Conservation (phyloP, 2,329 filamentous ascomycete species). For the Colletotrichum spaethianum region DNA sequence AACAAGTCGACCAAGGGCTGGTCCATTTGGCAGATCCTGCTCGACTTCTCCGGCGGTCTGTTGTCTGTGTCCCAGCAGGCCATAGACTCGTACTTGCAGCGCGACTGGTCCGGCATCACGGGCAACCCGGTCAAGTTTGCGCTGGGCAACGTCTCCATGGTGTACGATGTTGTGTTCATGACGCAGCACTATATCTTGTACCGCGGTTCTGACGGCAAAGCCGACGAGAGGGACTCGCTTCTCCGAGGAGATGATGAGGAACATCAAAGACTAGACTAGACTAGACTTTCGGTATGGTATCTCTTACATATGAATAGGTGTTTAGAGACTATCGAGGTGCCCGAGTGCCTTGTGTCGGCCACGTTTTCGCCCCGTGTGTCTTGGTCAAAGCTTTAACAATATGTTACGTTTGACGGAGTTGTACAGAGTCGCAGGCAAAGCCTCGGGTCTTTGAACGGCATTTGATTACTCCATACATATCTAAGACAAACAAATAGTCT, state of each 20-base stretch:
- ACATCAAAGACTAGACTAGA: slow-evolving; percentile 42
- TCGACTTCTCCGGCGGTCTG: slow-evolving; percentile 86
- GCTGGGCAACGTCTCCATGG: slow-evolving; percentile 86
- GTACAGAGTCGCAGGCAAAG: background rate
- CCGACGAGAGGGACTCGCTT: slow-evolving; percentile 41
- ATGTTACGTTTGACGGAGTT: background rate
- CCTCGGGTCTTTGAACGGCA: background rate
- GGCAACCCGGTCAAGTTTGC: slow-evolving; percentile 94
- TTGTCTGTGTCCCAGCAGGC: slow-evolving; percentile 86
- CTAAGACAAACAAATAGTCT: slow-evolving; percentile 5
- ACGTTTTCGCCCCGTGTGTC: background rate
- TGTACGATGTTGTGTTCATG: slow-evolving; percentile 91
- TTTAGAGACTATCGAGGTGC: background rate
- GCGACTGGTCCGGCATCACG: slow-evolving; percentile 90
- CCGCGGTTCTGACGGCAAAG: slow-evolving; percentile 43
- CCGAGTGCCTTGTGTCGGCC: background rate
- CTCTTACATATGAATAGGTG: background rate
- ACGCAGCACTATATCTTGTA: slow-evolving; percentile 91
- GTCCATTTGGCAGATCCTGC: slow-evolving; percentile 86
- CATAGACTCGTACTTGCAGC: slow-evolving; percentile 87
- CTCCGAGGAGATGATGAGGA: slow-evolving; percentile 38
- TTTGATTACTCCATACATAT: slow-evolving; percentile 1
- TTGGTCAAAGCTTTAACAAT: too few species aligned
- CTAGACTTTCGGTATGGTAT: background rate
- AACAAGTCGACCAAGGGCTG: slow-evolving; percentile 90